Conservation (phyloP, 768 basidiomycete genomes). For the Rhizopogon vinicolor region DNA sequence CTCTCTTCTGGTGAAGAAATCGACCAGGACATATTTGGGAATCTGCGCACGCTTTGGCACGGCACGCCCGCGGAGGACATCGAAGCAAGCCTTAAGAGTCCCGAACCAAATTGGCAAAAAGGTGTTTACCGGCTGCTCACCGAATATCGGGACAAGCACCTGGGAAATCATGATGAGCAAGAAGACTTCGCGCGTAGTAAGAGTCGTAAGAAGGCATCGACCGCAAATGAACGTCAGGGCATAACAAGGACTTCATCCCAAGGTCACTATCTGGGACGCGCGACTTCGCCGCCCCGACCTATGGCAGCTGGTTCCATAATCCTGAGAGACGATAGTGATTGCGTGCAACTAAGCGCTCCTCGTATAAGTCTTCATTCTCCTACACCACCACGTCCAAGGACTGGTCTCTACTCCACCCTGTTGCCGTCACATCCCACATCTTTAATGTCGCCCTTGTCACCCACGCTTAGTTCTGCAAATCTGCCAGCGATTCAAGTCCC, state of each 20-base stretch:
- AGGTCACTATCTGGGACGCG: slow-evolving; percentile 20
- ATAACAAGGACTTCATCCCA: slow-evolving; percentile 21
- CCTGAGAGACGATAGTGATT: slow-evolving; percentile 13
- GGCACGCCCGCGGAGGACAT: slow-evolving; percentile 73
- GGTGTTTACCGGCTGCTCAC: slow-evolving; percentile 90
- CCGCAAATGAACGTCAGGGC: slow-evolving; percentile 18
- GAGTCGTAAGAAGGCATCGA: slow-evolving; percentile 31
- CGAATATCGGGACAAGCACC: slow-evolving; percentile 70
- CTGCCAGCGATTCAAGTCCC: slow-evolving; percentile 57
- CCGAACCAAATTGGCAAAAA: slow-evolving; percentile 88
- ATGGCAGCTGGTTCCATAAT: slow-evolving; percentile 36
- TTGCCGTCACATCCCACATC: slow-evolving; percentile 21
- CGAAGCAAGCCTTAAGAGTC: slow-evolving; percentile 56
- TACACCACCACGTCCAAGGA: slow-evolving; percentile 15
- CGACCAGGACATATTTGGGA: slow-evolving; percentile 86
- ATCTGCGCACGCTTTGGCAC: slow-evolving; percentile 90
- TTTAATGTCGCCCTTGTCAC: slow-evolving; percentile 27
- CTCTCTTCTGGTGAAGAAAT: slow-evolving; percentile 60
- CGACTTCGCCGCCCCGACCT: slow-evolving; percentile 59
- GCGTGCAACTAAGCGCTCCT: slow-evolving; percentile 10
- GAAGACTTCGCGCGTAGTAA: slow-evolving; percentile 39
- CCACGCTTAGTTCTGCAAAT: slow-evolving; percentile 21
- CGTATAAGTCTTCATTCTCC: slow-evolving; percentile 20
- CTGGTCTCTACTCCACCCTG: slow-evolving; percentile 10
- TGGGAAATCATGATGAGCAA: slow-evolving; percentile 74